Base-by-base conservation (phyloP, 176 grass and related monocot species). In the Poa annua region DNA sequence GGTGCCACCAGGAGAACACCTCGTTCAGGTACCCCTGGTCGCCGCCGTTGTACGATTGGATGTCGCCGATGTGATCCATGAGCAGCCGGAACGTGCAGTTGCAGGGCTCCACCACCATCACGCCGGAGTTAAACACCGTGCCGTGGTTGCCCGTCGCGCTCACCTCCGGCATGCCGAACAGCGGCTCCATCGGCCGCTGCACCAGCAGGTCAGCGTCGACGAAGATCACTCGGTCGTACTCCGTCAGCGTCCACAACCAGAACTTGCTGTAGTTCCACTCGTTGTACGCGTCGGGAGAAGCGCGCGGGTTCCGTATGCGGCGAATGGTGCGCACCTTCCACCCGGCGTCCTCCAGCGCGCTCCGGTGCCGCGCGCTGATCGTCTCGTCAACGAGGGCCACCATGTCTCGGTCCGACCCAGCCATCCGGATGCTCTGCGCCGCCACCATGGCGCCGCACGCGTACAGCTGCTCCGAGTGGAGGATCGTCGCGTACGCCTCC, bases 181-280 rank as follows among this genome's bases (percentile, higher is more conserved):
- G 73, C 0, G 75, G 26, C 17, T 80, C 74, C 83, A 92, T 73
- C 0, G 63, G 53, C 0, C 86, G 82, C 54, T 79, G 82, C 72
- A 89, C 83, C 45, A 92, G 70, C 51, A 92, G 74, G 86, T 92
- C 90, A 14, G 90, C 90, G 78, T 92, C 90, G 0, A 92, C 77
- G 86, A 92, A 92, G 41, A 92, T 24, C 10, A 92, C 80, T 0
- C 67, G 56, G 3, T 63, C 49, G 57, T 92, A 92, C 66, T 92
- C 86, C 9, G 86, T 83, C 29, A 92, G 77, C 32, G 78, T 11
- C 86, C 86, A 92, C 49, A 92, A 74, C 83, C 86, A 88, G 87
- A 92, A 88, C 80, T 89, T 86, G 82, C 83, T 92, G 76, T 92
- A 89, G 81, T 88, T 89, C 74, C 84, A 92, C 80, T 89, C 86